These are phyloP conservation scores for Aspergillus texensis DNA, from an alignment of 2,329 filamentous ascomycete genomes.

Conservation along the genomic window DNA sequence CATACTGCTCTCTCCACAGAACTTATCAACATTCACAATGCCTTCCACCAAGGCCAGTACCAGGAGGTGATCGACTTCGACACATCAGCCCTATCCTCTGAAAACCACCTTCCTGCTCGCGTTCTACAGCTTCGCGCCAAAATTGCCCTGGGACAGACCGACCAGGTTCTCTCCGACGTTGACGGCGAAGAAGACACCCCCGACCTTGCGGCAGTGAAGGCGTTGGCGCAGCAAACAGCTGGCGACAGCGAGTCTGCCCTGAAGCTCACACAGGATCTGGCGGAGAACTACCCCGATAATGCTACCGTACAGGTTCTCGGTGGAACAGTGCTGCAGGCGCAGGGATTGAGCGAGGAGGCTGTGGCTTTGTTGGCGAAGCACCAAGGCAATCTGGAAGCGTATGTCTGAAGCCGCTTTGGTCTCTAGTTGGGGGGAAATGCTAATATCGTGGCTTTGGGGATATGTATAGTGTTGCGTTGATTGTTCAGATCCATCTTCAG, in stretches of 20 bases:
- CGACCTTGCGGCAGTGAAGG: conserved; percentile 74
- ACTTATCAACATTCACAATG: conserved; percentile 68
- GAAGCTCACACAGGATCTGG: conserved; percentile 67
- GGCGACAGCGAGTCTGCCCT: conserved; percentile 67
- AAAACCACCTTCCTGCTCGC: conserved; percentile 75
- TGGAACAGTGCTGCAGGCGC: conserved; percentile 79
- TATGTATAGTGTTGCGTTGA: conserved; percentile 69
- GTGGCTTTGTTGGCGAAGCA: conserved; percentile 78
- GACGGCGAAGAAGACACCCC: conserved; percentile 67
- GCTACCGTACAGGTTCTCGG: conserved; percentile 77
- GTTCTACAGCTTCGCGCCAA: conserved; percentile 80
- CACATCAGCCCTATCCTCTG: conserved; percentile 73
- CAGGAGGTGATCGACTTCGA: conserved; percentile 84
- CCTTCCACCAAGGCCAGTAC: conserved; percentile 79
- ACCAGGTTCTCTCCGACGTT: conserved; percentile 69
- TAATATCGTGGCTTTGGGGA: background rate
- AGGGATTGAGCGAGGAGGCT: conserved; percentile 83
- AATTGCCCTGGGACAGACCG: conserved; percentile 77
- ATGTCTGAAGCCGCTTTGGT: conserved; percentile 42
- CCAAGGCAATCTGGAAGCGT: conserved; percentile 79
- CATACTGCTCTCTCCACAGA: conserved; percentile 47
- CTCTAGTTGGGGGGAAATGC: background rate
- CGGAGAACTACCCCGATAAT: conserved; percentile 70
- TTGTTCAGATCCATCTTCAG: conserved; percentile 87
- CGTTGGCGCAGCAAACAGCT: conserved; percentile 68